These are phyloP conservation scores for Candida orba DNA, from an alignment of 805 yeast species.

Conservation along the genomic window DNA sequence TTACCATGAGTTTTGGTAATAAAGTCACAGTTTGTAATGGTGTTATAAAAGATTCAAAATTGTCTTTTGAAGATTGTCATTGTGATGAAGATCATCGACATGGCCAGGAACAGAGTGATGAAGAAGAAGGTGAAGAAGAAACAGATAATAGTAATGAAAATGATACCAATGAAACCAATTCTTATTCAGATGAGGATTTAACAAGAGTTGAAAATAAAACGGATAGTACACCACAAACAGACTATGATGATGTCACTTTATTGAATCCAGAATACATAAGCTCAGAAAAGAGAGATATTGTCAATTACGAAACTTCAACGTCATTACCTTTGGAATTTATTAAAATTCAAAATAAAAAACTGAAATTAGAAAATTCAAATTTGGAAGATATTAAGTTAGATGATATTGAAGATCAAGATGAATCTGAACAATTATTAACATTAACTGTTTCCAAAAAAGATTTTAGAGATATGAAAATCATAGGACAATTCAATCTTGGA, in stretches of 20 bases:
- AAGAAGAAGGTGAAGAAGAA: background rate
- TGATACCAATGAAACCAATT: background rate
- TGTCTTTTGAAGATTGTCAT: constrained; percentile 15
- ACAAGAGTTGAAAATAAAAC: background rate
- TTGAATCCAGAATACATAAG: background rate
- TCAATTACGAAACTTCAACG: constrained; percentile 8
- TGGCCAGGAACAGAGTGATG: background rate
- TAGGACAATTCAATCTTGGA: constrained; percentile 95
- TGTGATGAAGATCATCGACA: background rate
- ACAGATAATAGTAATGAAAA: constrained; percentile 1
- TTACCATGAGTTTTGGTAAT: constrained; percentile 21
- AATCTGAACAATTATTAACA: constrained; percentile 53
- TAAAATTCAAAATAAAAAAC: background rate
- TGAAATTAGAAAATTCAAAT: background rate
- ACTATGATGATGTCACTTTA: constrained; percentile 1
- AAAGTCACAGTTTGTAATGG: constrained; percentile 17
- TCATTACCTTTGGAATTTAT: constrained; percentile 3
- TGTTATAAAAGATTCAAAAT: constrained; percentile 10
- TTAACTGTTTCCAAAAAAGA: constrained; percentile 64
- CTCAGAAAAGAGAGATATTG: background rate
- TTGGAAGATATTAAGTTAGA: constrained; percentile 19
- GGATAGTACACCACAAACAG: constrained; percentile 1
- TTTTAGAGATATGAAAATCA: constrained; percentile 64
- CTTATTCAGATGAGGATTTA: background rate
- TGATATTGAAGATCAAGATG: constrained; percentile 37